A percentile compares a stretch with the other conserved stretches of the same genome.
Conservation (phyloP, 2,329 filamentous ascomycete genomes). For the Phyllosticta citrichinensis region DNA sequence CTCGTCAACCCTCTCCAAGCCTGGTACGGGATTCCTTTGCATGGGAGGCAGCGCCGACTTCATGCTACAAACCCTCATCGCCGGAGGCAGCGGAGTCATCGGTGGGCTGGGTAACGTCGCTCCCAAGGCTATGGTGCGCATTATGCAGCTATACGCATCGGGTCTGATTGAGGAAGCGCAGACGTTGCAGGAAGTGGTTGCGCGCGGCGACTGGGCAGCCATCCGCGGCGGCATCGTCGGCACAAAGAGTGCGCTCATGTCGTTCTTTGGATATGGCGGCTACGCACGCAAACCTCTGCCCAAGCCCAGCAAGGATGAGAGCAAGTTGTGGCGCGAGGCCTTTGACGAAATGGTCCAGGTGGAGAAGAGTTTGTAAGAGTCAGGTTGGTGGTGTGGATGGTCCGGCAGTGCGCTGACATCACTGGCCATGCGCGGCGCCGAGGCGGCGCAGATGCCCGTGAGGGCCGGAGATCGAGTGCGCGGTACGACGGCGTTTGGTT, state of each 20-base stretch:
- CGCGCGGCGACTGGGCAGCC: slow-evolving; percentile 58
- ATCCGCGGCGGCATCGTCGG: slow-evolving; percentile 60
- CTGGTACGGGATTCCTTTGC: slow-evolving; percentile 52
- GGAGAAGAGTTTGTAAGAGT: slow-evolving; percentile 23
- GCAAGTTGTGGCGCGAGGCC: slow-evolving; percentile 29
- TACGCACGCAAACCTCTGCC: slow-evolving; percentile 48
- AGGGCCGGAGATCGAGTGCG: background rate
- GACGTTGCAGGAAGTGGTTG: slow-evolving; percentile 54
- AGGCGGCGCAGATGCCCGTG: background rate
- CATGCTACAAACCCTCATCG: slow-evolving; percentile 58
- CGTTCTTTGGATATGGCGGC: slow-evolving; percentile 56
- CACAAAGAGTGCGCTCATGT: slow-evolving; percentile 55
- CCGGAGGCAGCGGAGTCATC: slow-evolving; percentile 62
- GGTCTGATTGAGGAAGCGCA: slow-evolving; percentile 52
- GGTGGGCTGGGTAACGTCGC: slow-evolving; percentile 62
- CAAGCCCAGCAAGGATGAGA: slow-evolving; percentile 35
- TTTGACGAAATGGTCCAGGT: slow-evolving; percentile 37
- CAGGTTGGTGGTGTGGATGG: background rate
- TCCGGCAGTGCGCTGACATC: background rate
- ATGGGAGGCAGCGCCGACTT: slow-evolving; percentile 67
- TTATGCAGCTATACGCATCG: slow-evolving; percentile 50
- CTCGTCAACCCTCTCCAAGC: slow-evolving; percentile 25
- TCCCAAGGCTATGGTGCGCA: slow-evolving; percentile 53
- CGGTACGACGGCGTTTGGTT: background rate
- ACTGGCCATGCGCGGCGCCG: background rate